A percentile compares a stretch with the other conserved stretches of the same genome.
Evolutionary conservation across 1,139 yeast genomes (phyloP).

Genomic region (Saccharomyces uvarum): DNA sequence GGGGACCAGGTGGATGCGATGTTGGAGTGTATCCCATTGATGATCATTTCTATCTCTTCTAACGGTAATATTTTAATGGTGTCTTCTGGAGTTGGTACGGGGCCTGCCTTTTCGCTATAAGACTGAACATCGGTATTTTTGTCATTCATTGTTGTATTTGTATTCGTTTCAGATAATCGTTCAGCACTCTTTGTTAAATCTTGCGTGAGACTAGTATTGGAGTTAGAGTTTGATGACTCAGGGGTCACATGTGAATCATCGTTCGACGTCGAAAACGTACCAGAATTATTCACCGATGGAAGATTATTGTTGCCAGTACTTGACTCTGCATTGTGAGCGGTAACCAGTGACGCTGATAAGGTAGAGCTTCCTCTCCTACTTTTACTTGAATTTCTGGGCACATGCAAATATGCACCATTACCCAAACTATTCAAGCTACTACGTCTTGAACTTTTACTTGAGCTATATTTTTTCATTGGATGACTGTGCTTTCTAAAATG

Average conservation of each 20-base stretch:
- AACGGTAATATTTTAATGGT: slow-evolving; percentile 28
- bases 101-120: neutral
- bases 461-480: slow-evolving; percentile 2
- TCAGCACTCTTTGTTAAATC: neutral
- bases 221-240: neutral
- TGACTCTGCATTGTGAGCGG: slow-evolving; percentile 3
- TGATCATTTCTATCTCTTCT: slow-evolving; percentile 34
- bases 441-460: slow-evolving; percentile 10
- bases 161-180: neutral
- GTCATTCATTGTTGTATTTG: neutral
- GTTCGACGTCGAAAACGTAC: slow-evolving; percentile 4
- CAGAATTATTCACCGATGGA: neutral
- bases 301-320: slow-evolving; percentile 2
- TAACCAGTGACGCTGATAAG: neutral
- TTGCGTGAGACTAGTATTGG: neutral
- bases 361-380: slow-evolving; percentile 10
- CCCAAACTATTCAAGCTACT: slow-evolving; percentile 8
- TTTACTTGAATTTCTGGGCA: slow-evolving; percentile 4
- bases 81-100: slow-evolving; percentile 4
- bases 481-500: slow-evolving; percentile 1
- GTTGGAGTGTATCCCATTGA: slow-evolving; percentile 27
- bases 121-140: neutral
- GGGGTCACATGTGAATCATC: slow-evolving; percentile 8
- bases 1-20: slow-evolving; percentile 45
- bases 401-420: slow-evolving; percentile 4